A percentile compares a stretch with the other conserved stretches of the same genome.
Evolutionary conservation across 305 asterid species (phyloP).

Genomic region (Solanum hybrid): DNA sequence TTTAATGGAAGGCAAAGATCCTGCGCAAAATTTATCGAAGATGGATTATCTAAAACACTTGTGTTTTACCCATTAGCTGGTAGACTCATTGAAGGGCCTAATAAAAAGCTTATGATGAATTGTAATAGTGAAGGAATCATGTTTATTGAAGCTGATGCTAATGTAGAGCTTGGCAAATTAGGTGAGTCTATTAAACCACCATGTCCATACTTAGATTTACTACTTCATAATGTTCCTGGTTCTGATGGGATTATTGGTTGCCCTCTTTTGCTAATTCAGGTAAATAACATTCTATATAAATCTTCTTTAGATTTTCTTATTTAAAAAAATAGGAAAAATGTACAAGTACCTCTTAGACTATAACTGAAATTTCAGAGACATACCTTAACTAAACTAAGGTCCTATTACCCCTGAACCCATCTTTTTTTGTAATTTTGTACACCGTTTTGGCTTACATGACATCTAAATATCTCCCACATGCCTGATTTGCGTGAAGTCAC

Average conservation of each 20-base stretch:
- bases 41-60: slow-evolving; percentile 8
- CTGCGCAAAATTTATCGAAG: background rate
- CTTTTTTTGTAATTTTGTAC: no score
- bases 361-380: no score
- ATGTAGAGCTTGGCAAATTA: background rate
- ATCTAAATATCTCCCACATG: no score
- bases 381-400: no score
- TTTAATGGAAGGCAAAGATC: background rate
- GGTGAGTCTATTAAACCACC: background rate
- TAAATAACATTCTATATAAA: background rate
- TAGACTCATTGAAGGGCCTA: slow-evolving; percentile 9
- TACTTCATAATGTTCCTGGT: background rate
- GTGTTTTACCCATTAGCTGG: slow-evolving; percentile 15
- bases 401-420: no score
- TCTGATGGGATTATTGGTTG: background rate
- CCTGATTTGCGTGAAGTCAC: no score
- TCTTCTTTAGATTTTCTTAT: no score
- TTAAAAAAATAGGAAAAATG: no score
- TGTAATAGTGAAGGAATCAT: slow-evolving; percentile 14
- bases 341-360: no score
- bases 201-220: background rate
- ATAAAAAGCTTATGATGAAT: slow-evolving; percentile 3
- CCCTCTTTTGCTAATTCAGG: slow-evolving; percentile 21
- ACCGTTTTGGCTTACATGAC: no score
- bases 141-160: slow-evolving; percentile 12